phyloP scores from a whole-genome alignment of 371 early-diverging fungal species.

The Choanephora cucurbitarum region DNA sequence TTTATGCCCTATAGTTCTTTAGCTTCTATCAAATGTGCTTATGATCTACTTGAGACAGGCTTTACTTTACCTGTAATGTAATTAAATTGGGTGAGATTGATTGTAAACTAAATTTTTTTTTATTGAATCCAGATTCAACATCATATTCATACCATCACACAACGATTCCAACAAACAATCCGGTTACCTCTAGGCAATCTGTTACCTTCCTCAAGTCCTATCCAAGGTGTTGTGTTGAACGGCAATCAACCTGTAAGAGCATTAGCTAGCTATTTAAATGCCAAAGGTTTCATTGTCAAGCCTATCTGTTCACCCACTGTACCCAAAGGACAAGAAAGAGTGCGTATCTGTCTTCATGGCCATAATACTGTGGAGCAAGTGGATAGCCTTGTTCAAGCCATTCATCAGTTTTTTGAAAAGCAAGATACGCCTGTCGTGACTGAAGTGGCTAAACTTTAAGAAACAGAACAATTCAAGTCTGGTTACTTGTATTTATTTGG shows the following conservation, averaged over 20 bases:
- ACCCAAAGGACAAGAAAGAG: slow-evolving; percentile 75
- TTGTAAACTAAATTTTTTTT: not conserved
- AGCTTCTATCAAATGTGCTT: slow-evolving; percentile 60
- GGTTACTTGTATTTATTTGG: no score
- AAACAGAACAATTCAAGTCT: no score
- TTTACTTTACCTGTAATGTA: slow-evolving; percentile 49
- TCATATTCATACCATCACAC: slow-evolving; percentile 46
- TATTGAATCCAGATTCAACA: slow-evolving; percentile 46
- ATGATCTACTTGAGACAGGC: slow-evolving; percentile 53
- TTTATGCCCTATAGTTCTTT: slow-evolving; percentile 65
- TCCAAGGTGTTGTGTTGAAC: slow-evolving; percentile 76
- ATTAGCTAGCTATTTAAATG: slow-evolving; percentile 61
- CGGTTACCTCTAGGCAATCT: slow-evolving; percentile 51
- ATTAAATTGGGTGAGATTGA: no score
- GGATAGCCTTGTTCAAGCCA: slow-evolving; percentile 48
- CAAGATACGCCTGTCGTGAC: slow-evolving; percentile 5
- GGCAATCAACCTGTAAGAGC: slow-evolving; percentile 67
- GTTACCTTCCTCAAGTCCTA: slow-evolving; percentile 66
- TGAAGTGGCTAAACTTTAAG: slow-evolving; percentile 10
- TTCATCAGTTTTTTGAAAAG: slow-evolving; percentile 50
- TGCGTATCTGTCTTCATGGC: slow-evolving; percentile 80
- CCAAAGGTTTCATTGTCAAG: slow-evolving; percentile 68
- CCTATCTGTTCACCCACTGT: slow-evolving; percentile 85
- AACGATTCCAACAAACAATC: slow-evolving; percentile 49
- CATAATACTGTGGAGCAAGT: slow-evolving; percentile 70